These are phyloP conservation scores for Acanthamoeba royreba DNA, from an alignment of 208 protist genomes.

Conservation along the genomic window DNA sequence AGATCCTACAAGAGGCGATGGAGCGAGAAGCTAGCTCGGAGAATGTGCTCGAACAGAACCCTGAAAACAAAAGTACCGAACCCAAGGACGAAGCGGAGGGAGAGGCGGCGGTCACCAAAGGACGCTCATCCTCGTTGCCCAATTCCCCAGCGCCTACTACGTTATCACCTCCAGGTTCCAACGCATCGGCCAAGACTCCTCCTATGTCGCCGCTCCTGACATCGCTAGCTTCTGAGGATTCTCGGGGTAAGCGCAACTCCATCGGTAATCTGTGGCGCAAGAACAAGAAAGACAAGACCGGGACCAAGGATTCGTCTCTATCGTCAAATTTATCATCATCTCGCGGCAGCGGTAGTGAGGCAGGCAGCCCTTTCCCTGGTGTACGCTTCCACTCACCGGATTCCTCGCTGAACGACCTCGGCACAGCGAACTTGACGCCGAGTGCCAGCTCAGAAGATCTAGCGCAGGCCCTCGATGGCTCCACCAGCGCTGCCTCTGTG, in stretches of 20 bases:
- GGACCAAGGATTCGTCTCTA: too few relatives aligned
- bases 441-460: too few relatives aligned
- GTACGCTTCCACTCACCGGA: background rate
- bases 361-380: background rate
- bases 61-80: background rate
- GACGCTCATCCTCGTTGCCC: too few relatives aligned
- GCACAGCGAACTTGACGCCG: too few relatives aligned
- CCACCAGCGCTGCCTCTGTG: too few relatives aligned
- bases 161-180: background rate
- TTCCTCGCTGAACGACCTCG: background rate
- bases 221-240: background rate
- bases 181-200: too few relatives aligned
- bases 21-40: background rate
- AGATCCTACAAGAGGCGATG: background rate
- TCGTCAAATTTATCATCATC: background rate
- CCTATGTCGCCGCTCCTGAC: background rate
- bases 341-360: background rate
- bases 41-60: background rate
- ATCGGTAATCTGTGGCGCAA: background rate
- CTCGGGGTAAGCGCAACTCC: background rate
- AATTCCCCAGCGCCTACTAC: too few relatives aligned
- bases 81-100: too few relatives aligned
- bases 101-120: too few relatives aligned
- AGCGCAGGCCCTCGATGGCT: too few relatives aligned
- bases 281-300: background rate